Evolutionary conservation across 2,329 filamentous ascomycete species (phyloP).

Genomic region (Colletotrichum tropicale): DNA sequence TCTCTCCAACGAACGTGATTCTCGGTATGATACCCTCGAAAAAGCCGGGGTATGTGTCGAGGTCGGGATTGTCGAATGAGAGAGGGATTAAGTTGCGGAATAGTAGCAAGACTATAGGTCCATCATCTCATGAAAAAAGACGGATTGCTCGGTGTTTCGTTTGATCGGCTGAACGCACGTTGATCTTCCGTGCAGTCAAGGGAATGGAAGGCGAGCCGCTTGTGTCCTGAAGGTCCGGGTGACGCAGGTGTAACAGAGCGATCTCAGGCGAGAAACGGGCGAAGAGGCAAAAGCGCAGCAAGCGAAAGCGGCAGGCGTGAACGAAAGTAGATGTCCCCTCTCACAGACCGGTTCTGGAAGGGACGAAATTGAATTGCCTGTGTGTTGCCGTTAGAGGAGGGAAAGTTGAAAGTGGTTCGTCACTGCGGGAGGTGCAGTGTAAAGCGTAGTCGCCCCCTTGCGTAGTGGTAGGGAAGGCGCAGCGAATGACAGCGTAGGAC

Average conservation of each 20-base stretch:
- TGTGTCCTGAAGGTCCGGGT: neutral
- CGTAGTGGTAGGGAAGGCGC: neutral
- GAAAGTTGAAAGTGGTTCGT: neutral
- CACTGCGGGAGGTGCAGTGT: neutral
- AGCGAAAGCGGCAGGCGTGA: constrained; percentile 9
- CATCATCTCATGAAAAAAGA: constrained; percentile 10
- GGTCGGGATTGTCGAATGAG: neutral
- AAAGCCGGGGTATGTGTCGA: neutral
- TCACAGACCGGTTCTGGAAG: neutral
- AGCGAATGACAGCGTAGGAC: constrained; percentile 3
- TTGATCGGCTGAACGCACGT: neutral
- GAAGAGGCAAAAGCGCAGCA: neutral
- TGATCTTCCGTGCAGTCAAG: neutral
- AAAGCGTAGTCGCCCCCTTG: constrained; percentile 9
- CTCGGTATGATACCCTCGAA: neutral
- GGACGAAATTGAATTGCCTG: neutral
- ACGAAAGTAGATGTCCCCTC: neutral
- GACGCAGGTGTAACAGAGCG: constrained; percentile 9
- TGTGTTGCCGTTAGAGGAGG: neutral
- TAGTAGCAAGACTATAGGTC: constrained; percentile 7
- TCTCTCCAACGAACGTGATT: neutral
- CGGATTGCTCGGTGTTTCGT: neutral
- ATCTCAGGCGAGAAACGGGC: neutral
- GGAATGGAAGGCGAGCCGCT: neutral
- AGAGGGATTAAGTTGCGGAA: neutral